Evolutionary conservation across 495 filamentous ascomycete genomes (phyloP), one percentile per base, ranked within the genome.

Genomic region (Neurospora sp.): DNA sequence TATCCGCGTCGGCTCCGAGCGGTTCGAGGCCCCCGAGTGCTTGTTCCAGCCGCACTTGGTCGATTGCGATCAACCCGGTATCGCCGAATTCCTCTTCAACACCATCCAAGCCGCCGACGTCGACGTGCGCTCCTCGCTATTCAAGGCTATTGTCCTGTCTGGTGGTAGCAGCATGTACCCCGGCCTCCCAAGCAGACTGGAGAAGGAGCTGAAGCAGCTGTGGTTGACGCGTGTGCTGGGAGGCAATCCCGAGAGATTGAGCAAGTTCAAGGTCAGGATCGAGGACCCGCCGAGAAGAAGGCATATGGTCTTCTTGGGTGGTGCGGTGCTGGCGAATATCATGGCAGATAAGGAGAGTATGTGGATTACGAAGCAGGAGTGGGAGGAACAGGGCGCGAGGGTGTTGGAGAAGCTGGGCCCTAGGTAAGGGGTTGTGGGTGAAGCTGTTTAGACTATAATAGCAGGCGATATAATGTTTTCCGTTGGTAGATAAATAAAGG

Each of bases 141-240:
- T 96, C 87, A 97, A 97, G 85, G 96, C 96, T 4, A 92, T 99
- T 76, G 96, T 99, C 73, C 89, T 99, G 68, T 97, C 93, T 61
- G 96, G 96, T 76, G 96, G 96, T 74, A 94, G 91, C 84, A 95
- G 92, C 88, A 99, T 99, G 96, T 99, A 99, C 79, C 96, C 96
- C 0, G 96, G 96, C 73, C 85, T 99, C 70, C 96, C 96, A 16
- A 95, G 92, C 59, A 88, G 96, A 70, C 84, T 99, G 80, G 96
- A 99, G 87, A 98, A 98, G 86, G 96, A 99, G 83, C 83, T 99
- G 75, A 98, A 98, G 86, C 96, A 99, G 85, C 82, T 99, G 78
- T 98, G 96, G 96, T 88, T 99, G 72, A 98, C 96, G 14, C 90
- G 91, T 73, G 94, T 98, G 45, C 84, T 98, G 75, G 86, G 89